Base-by-base conservation (phyloP, 257 asterid species). In the Ophiorrhiza pumila region DNA sequence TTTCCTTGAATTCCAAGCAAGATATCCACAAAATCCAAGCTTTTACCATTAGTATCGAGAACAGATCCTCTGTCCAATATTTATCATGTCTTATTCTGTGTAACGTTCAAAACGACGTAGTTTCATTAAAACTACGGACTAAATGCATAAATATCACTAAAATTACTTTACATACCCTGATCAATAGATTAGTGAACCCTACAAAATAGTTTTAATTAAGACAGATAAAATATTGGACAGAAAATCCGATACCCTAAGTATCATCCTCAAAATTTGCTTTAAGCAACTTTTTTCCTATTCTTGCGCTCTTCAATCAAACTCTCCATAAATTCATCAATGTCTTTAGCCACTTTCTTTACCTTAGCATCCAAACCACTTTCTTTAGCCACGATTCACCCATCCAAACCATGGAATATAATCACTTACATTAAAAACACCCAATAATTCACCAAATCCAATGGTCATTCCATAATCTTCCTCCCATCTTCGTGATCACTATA, bases 11-110 rank as follows among this genome's bases (percentile, higher is more conserved):
- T 15, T 25, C 65, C 49, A 22, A 86, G 81, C 81, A 86, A 80
- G 59, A 82, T 82, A 55, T 72, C 86, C 42, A 82, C 76, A 62
- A 86, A 84, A 68, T 65, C 78, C 23, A 49, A n/a, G 15, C 59
- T 32, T 32, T 10, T 0, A 0, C 43, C 73, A 71, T 9, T 2
- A 0, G 2, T 20, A n/a, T n/a, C n/a, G 2, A 0, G 2, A 37
- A n/a, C n/a, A n/a, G n/a, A n/a, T n/a, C n/a, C n/a, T n/a, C n/a
- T n/a, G n/a, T n/a, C n/a, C n/a, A n/a, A n/a, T n/a, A n/a, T n/a
- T n/a, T n/a, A n/a, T n/a, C n/a, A n/a, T n/a, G n/a, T n/a, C n/a
- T n/a, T n/a, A n/a, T n/a, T n/a, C n/a, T n/a, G n/a, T n/a, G n/a
- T n/a, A n/a, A n/a, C n/a, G n/a, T n/a, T n/a, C n/a, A n/a, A n/a